These are phyloP conservation scores for Fraxinus dipetala DNA, from an alignment of 305 asterid genomes.

Conservation along the genomic window DNA sequence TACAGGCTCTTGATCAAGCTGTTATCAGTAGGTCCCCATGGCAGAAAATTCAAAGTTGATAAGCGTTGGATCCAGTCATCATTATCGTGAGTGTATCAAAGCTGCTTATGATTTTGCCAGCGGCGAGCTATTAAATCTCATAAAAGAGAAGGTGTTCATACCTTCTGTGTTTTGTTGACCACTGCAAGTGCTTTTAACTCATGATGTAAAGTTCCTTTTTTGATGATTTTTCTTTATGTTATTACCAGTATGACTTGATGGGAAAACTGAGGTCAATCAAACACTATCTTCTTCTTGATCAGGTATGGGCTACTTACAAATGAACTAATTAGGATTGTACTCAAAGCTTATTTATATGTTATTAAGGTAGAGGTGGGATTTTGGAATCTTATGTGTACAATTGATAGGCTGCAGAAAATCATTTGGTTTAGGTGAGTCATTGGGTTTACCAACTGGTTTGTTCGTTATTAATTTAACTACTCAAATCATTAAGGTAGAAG, in stretches of 20 bases:
- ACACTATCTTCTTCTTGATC: constrained; percentile 99
- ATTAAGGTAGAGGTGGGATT: constrained; percentile 7
- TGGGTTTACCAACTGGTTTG: not conserved
- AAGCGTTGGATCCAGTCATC: constrained; percentile 84
- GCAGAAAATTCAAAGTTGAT: constrained; percentile 81
- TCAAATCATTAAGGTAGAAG: not conserved
- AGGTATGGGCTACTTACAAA: constrained; percentile 47
- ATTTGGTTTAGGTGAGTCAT: constrained; percentile 12
- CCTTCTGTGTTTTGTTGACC: constrained; percentile 6
- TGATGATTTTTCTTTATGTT: constrained; percentile 29
- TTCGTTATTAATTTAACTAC: constrained; percentile 13
- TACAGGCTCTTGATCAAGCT: constrained; percentile 37
- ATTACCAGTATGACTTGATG: constrained; percentile 89
- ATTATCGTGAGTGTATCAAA: constrained; percentile 89
- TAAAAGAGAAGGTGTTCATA: constrained; percentile 77
- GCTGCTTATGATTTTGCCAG: constrained; percentile 97
- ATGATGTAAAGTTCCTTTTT: constrained; percentile 16
- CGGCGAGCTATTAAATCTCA: constrained; percentile 86
- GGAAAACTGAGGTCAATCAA: constrained; percentile 92
- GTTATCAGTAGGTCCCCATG: constrained; percentile 66
- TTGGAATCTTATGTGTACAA: constrained; percentile 2
- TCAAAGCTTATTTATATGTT: not conserved
- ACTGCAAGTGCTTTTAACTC: constrained; percentile 21
- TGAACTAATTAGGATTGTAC: not conserved
- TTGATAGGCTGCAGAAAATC: constrained; percentile 4